Evolutionary conservation across 2,329 filamentous ascomycete genomes (phyloP).

Genomic region (Cyclaneusma minus): DNA sequence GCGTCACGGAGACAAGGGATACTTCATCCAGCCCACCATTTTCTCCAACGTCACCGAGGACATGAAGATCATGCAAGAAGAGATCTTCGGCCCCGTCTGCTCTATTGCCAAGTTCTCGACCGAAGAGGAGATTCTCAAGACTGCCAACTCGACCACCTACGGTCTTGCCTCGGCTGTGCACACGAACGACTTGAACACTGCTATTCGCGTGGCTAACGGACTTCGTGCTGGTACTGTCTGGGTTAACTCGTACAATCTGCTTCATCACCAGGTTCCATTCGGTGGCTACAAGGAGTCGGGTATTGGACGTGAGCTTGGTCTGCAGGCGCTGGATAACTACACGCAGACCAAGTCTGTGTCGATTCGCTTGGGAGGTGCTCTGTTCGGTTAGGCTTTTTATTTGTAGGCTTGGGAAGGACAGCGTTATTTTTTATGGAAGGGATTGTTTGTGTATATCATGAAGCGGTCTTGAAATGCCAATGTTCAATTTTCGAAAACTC

Average conservation of each 20-base stretch:
- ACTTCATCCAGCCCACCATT: constrained; percentile 61
- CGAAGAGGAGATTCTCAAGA: constrained; percentile 48
- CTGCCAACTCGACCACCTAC: constrained; percentile 48
- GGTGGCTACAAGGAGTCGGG: constrained; percentile 68
- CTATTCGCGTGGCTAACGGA: constrained; percentile 47
- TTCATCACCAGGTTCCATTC: constrained; percentile 52
- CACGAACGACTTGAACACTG: constrained; percentile 53
- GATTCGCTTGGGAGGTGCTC: constrained; percentile 31
- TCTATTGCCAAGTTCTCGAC: constrained; percentile 56
- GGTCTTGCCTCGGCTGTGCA: constrained; percentile 55
- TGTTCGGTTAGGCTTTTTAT: constrained; percentile 19
- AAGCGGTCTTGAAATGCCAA: too few species aligned
- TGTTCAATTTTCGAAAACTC: too few species aligned
- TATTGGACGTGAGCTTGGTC: constrained; percentile 62
- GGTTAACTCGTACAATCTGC: constrained; percentile 41
- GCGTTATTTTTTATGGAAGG: too few species aligned
- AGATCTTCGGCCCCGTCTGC: constrained; percentile 63
- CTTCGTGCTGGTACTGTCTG: constrained; percentile 38
- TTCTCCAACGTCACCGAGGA: constrained; percentile 54
- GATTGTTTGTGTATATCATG: too few species aligned
- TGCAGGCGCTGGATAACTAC: constrained; percentile 51
- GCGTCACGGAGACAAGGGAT: constrained; percentile 49
- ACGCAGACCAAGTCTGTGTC: constrained; percentile 52
- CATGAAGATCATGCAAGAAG: constrained; percentile 62
- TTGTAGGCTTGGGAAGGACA: not conserved